Base-by-base conservation (phyloP, 179 eudicot species). In the Silene noctiflora region DNA sequence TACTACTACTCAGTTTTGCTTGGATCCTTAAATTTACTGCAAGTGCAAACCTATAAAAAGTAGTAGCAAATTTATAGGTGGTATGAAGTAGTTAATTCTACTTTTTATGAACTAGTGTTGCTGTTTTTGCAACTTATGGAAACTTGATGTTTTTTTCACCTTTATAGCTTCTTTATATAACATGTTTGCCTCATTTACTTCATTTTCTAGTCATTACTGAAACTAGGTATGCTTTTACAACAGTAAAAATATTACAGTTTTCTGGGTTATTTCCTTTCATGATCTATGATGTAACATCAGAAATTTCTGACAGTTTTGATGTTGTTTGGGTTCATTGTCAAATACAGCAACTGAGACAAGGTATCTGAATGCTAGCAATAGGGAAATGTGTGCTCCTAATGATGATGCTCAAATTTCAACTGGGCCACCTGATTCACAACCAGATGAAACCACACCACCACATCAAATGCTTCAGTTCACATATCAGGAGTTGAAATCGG, bases 301-400 rank as follows among this genome's bases (percentile, higher is more conserved):
- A 39, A 42, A 42, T 4, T 39, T 27, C 4, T 17, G 39, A 60
- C 14, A 19, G 17, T 62, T 27, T 24, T 17, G 1, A 33, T 35
- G 3, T 48, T 33, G 2, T 35, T 8, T 39, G 10, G 65, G 33
- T 69, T 39, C 27, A 58, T 75, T 27, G 76, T 8, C 33, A 14
- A 64, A 64, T 89, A 84, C 89, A 94, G 98, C 92, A 59, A 88
- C 97, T 19, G 98, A 94, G 84, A 92, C 90, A 9, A 84, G 97
- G 62, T 92, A 90, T 73, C 84, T 92, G 42, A 92, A 94, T 83
- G 96, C 97, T 44, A 94, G 98, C 85, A 94, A 88, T 72, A 83
- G 97, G 33, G 98, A 92, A 81, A 86, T 94, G 97, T 88, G 91
- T 81, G 96, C 85, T 61, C 96, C 91, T 11, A 86, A 82, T 78